Evolutionary conservation across 768 basidiomycete species (phyloP).

Genomic region (Collybiopsis luxurians): DNA sequence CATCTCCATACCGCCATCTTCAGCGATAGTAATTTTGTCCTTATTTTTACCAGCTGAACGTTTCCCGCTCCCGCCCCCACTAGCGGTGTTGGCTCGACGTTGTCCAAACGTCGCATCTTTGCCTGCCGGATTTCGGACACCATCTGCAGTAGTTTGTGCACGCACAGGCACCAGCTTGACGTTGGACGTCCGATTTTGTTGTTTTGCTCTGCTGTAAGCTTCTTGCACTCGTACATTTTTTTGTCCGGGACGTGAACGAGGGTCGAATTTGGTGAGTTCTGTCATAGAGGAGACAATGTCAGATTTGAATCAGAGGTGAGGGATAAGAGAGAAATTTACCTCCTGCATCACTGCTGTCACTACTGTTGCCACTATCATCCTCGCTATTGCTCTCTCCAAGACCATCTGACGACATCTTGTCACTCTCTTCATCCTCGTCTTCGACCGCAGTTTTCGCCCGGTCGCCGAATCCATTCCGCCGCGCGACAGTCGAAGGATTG

Average conservation of each 20-base stretch:
- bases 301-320: too few relatives aligned
- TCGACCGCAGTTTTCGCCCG: constrained; percentile 76
- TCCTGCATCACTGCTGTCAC: constrained; percentile 58
- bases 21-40: constrained; percentile 15
- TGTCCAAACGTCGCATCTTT: constrained; percentile 69
- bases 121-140: constrained; percentile 27
- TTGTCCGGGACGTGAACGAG: constrained; percentile 46
- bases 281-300: too few relatives aligned
- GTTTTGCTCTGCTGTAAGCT: constrained; percentile 39
- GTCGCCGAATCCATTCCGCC: constrained; percentile 32
- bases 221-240: constrained; percentile 45
- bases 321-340: constrained; percentile 27
- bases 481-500: constrained; percentile 80
- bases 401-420: constrained; percentile 61
- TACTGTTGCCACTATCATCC: constrained; percentile 36
- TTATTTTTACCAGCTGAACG: constrained; percentile 13
- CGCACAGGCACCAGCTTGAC: constrained; percentile 69
- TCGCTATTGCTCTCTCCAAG: constrained; percentile 44
- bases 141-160: constrained; percentile 31
- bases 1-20: constrained; percentile 77
- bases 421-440: constrained; percentile 86
- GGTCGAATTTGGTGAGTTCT: constrained; percentile 53
- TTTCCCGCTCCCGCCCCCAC: constrained; percentile 12
- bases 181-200: constrained; percentile 44
- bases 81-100: constrained; percentile 38